These are phyloP conservation scores for Centaurea solstitialis DNA, from an alignment of 129 eudicot genomes.

Conservation along the genomic window DNA sequence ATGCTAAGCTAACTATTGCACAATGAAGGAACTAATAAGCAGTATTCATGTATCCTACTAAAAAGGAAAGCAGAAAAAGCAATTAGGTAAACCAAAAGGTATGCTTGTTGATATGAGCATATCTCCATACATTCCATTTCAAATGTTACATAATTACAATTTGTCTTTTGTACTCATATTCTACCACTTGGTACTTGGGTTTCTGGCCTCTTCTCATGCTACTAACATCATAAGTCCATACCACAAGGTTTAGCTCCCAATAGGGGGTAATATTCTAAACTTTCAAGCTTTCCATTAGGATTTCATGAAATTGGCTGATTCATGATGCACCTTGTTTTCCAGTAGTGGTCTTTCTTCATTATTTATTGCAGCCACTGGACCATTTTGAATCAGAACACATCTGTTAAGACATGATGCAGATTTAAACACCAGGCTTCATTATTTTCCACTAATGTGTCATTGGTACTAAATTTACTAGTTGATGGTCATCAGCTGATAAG, in stretches of 20 bases:
- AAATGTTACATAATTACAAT: neutral
- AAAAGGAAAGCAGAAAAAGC: neutral
- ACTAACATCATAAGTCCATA: neutral
- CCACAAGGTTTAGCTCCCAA: neutral
- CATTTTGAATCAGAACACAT: neutral
- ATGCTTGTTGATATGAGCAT: neutral
- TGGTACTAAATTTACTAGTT: too few species aligned
- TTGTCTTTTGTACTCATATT: neutral
- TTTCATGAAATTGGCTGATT: neutral
- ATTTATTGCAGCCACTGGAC: neutral
- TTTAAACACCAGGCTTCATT: too few species aligned
- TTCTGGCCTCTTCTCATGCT: too few species aligned
- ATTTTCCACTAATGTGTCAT: too few species aligned
- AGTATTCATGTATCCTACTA: neutral
- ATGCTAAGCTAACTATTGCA: conserved; percentile 1
- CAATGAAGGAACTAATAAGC: neutral
- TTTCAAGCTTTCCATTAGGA: neutral
- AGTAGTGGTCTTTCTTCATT: neutral
- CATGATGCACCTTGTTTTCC: neutral
- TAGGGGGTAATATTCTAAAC: neutral
- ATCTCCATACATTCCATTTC: neutral
- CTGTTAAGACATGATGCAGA: too few species aligned
- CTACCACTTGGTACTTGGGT: too few species aligned
- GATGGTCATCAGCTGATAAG: too few species aligned
- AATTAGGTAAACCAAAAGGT: neutral